These are phyloP conservation scores for Favolaschia claudopus DNA, from an alignment of 768 basidiomycete species.

Conservation along the genomic window DNA sequence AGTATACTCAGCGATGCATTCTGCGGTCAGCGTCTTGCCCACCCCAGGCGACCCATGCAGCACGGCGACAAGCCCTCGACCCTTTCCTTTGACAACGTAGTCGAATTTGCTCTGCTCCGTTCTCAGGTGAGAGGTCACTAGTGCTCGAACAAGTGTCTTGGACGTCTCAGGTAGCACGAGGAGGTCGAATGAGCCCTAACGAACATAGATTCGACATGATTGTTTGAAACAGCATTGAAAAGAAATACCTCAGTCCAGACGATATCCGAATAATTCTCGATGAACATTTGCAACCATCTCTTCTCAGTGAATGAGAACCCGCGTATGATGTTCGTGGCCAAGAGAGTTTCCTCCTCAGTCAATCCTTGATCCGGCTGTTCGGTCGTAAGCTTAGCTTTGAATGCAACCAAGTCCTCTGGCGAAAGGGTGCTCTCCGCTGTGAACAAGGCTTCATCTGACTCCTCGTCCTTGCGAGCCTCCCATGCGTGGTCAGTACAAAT, in stretches of 20 bases:
- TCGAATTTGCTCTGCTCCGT: slow-evolving; percentile 30
- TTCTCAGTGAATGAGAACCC: slow-evolving; percentile 20
- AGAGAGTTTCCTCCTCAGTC: slow-evolving; percentile 10
- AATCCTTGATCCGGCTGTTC: slow-evolving; percentile 8
- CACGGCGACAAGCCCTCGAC: slow-evolving; percentile 43
- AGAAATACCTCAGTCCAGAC: slow-evolving; percentile 16
- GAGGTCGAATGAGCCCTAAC: slow-evolving; percentile 17
- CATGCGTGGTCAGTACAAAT: slow-evolving; percentile 7
- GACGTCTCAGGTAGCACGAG: slow-evolving; percentile 14
- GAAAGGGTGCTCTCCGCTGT: slow-evolving; percentile 20
- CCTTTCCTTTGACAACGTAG: slow-evolving; percentile 47
- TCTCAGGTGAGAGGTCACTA: slow-evolving; percentile 13
- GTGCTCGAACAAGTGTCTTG: slow-evolving; percentile 18
- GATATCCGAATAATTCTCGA: slow-evolving; percentile 20
- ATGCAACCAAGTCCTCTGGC: slow-evolving; percentile 11
- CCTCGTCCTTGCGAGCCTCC: slow-evolving; percentile 16
- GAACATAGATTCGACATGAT: not conserved
- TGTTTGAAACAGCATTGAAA: not conserved
- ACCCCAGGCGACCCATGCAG: slow-evolving; percentile 43
- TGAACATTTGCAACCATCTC: slow-evolving; percentile 17
- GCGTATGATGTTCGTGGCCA: slow-evolving; percentile 17
- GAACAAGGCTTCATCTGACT: slow-evolving; percentile 1
- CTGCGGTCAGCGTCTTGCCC: slow-evolving; percentile 46
- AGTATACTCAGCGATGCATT: slow-evolving; percentile 41
- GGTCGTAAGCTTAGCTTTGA: slow-evolving; percentile 6